Evolutionary conservation across 2,329 filamentous ascomycete genomes (phyloP).

Genomic region (Juglanconis juglandina): DNA sequence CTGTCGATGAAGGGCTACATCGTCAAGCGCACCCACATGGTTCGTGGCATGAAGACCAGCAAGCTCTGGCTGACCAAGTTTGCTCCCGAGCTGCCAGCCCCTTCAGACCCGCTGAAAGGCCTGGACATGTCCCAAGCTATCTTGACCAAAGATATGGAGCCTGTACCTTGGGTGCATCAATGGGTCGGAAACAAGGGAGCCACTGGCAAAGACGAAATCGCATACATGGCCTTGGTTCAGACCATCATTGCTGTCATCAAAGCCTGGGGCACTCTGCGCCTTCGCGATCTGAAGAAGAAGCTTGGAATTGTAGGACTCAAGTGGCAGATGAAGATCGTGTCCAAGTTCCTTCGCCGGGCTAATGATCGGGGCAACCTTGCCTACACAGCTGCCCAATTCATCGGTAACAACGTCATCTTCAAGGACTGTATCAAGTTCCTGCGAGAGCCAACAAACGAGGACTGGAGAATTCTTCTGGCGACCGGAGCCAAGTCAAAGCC

Average conservation of each 20-base stretch:
- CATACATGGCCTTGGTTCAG: constrained; percentile 54
- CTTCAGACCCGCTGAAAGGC: constrained; percentile 19
- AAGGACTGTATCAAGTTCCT: constrained; percentile 61
- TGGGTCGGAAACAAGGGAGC: constrained; percentile 53
- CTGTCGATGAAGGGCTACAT: constrained; percentile 60
- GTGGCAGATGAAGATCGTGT: constrained; percentile 59
- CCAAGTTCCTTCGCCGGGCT: constrained; percentile 57
- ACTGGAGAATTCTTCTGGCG: constrained; percentile 54
- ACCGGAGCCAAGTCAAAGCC: constrained; percentile 40
- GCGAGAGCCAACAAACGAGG: constrained; percentile 52
- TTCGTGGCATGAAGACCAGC: constrained; percentile 59
- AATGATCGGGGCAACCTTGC: constrained; percentile 53
- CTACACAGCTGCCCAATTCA: constrained; percentile 55
- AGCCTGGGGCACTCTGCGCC: constrained; percentile 56
- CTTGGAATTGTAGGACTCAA: constrained; percentile 52
- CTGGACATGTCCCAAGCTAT: constrained; percentile 31
- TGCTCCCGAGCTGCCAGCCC: constrained; percentile 38
- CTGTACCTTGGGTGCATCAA: constrained; percentile 52
- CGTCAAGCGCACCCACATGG: constrained; percentile 56
- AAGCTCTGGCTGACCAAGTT: constrained; percentile 59
- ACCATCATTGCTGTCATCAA: constrained; percentile 56
- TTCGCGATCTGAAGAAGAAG: constrained; percentile 56
- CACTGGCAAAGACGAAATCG: constrained; percentile 34
- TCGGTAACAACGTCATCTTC: constrained; percentile 47
- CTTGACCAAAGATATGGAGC: constrained; percentile 41